A percentile compares a stretch with the other conserved stretches of the same genome.
phyloP scores from a whole-genome alignment of 352 stramenopile genomes.

The Plasmopara muralis region DNA sequence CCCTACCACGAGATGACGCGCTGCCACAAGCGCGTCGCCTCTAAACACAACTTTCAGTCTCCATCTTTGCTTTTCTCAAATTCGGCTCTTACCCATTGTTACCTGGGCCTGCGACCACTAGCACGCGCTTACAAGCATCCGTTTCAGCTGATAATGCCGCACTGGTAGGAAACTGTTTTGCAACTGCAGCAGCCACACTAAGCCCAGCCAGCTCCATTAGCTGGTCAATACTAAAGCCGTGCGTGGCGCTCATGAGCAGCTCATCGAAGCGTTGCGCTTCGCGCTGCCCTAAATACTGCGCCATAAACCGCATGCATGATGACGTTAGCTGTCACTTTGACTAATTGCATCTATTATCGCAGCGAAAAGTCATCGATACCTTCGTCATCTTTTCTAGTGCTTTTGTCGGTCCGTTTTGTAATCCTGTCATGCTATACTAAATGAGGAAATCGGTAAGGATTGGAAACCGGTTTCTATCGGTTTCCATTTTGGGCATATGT shows the following conservation, averaged over 20 bases:
- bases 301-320: neutral
- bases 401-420: no score
- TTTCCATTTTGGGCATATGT: no score
- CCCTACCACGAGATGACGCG: conserved; percentile 90
- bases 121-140: conserved; percentile 42
- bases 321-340: neutral
- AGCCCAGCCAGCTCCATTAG: conserved; percentile 99
- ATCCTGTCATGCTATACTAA: no score
- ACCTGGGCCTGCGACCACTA: conserved; percentile 94
- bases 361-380: no score
- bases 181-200: conserved; percentile 89
- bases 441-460: no score
- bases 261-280: conserved; percentile 83
- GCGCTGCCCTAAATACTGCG: conserved; percentile 59
- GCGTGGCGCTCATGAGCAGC: conserved; percentile 81
- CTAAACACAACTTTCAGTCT: conserved; percentile 18
- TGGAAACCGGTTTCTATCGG: no score
- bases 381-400: no score
- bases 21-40: conserved; percentile 97
- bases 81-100: conserved; percentile 91
- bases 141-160: neutral
- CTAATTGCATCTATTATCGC: no score
- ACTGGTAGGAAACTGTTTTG: conserved; percentile 47
- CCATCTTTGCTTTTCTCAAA: neutral
- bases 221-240: conserved; percentile 93